Evolutionary conservation across 495 filamentous ascomycete species (phyloP), one percentile per base, ranked within the genome.

Genomic region (Thozetella sp.): DNA sequence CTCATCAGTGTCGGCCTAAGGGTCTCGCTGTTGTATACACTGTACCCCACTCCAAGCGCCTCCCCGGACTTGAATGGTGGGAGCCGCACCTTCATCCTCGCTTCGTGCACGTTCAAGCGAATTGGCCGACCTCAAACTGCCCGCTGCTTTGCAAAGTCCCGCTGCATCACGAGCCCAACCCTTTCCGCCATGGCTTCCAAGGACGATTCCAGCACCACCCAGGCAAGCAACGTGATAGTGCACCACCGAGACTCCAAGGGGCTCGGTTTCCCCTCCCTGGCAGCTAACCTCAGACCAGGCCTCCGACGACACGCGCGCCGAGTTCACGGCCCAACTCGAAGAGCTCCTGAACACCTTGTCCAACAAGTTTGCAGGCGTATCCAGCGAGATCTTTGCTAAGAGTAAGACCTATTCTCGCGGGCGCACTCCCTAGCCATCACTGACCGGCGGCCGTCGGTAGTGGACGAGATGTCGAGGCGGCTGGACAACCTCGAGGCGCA

Each of bases 401-500:
- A 90, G 93, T 96, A 76, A 51, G 88, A 79, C 50, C 19, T 10
- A 3, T 3, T 4, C 24, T 12, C 17, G 11, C n/a, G 48, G 22
- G 19, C 23, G 54, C 17, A 37, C 23, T 52, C 25, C 40, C 22
- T 26, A 12, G 50, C 24, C 22, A n/a, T 27, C 57, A 30, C 45
- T 27, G 25, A 30, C 1, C 46, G 13, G 2, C 17, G 3, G 19
- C 53, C 51, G 2, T 27, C 37, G n/a, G 26, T 62, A 97, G 93
- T 98, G 88, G 94, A 98, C 66, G 95, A 97, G 56, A 97, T 98
- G 94, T 88, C 92, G 13, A 82, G 88, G 59, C 89, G 94, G 19
- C 75, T 98, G 3, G 94, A 98, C 69, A 91, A 89, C 53, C 84
- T 98, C 30, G 94, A 98, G 72, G 81, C 89, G 45, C 88, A 88